These are phyloP conservation scores for Podaxis carcinomalis DNA, from an alignment of 768 basidiomycete species.

Conservation along the genomic window DNA sequence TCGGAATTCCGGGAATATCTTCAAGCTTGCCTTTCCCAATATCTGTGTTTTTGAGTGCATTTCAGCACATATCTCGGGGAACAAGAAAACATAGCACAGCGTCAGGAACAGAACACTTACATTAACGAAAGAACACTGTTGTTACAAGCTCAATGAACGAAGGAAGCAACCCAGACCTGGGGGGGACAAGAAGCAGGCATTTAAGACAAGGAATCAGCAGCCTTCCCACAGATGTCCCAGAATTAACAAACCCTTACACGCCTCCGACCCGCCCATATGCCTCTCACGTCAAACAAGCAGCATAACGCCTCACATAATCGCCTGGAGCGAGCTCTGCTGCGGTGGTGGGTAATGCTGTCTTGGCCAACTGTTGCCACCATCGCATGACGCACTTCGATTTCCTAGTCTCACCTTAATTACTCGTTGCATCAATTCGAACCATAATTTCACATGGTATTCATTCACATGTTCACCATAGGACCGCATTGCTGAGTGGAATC, in stretches of 20 bases:
- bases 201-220: neutral
- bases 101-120: neutral
- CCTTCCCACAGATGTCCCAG: neutral
- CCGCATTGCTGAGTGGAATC: neutral
- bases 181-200: neutral
- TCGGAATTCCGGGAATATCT: neutral
- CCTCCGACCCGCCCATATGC: neutral
- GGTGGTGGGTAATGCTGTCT: neutral
- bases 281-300: neutral
- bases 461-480: conserved; percentile 2
- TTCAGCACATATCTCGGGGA: neutral
- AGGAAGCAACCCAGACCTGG: neutral
- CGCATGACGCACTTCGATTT: neutral
- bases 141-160: neutral
- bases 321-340: neutral
- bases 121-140: neutral
- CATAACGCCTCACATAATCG: neutral
- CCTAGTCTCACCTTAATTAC: neutral
- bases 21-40: neutral
- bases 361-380: neutral
- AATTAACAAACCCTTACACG: neutral
- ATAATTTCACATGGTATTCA: conserved; percentile 5
- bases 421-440: neutral
- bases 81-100: neutral
- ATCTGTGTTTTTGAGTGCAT: neutral